Evolutionary conservation across 73 alveolate genomes (phyloP), one percentile per base, ranked within the genome.

Genomic region (Breviolum minutum): DNA sequence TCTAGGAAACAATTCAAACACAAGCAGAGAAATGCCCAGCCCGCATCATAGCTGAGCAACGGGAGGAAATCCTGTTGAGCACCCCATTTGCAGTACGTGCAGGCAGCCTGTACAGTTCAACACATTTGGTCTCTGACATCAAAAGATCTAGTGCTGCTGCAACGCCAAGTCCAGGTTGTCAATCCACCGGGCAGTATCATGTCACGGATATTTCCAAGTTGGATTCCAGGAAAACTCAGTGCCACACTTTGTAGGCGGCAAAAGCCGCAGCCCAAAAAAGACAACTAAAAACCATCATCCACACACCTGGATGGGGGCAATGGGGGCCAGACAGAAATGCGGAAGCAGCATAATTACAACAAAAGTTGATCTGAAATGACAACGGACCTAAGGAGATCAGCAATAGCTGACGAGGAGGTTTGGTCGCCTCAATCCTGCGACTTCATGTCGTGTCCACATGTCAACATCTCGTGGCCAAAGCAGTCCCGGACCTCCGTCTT

Each of bases 51-150:
- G 80, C 77, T 29, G 70, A 86, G 94, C 60, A 24, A 17, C 94
- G 94, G 94, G 32, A 86, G 79, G 79, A 86, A 86, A 63, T 86
- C 94, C 79, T 86, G 64, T 10, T 63, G 77, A 86, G 94, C 94
- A 29, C 94, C 94, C 94, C 94, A 86, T 86, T 86, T 63, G 94
- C 94, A 86, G 63, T 86, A 86, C 16, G 79, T 86, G 79, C 94
- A 86, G 80, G 94, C 94, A 61, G 94, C 94, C 94, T 86, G 80
- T 40, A 40, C 54, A 40, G 8, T 40, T 40, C 54, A 40, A 40
- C 3, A 40, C 0, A 40, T 40, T 40, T 40, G 54, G 3, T 40
- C 54, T 40, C 54, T 2, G 54, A 40, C 54, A 40, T 40, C 54
- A 40, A 3, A 40, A 0, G 5, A 40, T 40, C 54, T 40, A 3